These are phyloP conservation scores for Geranium brycei DNA, from an alignment of 345 rosid genomes.

Conservation along the genomic window DNA sequence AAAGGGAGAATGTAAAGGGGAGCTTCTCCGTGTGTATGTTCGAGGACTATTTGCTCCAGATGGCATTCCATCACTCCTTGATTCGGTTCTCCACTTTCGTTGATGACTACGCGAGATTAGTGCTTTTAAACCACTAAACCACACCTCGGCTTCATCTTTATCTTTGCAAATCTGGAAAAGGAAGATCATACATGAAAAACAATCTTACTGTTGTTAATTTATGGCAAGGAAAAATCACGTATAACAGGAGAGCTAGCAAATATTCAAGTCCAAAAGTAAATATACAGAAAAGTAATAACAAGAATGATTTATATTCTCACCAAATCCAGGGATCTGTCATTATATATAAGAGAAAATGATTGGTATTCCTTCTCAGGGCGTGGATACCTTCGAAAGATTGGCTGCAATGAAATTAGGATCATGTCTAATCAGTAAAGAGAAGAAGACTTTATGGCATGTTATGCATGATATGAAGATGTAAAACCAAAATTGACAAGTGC, in stretches of 20 bases:
- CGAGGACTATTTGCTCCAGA: constrained; percentile 83
- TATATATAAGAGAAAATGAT: constrained; percentile 92
- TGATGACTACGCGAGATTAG: constrained; percentile 48
- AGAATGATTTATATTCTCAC: constrained; percentile 28
- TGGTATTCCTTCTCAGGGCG: constrained; percentile 99
- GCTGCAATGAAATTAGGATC: constrained; percentile 33
- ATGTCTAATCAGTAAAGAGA: constrained; percentile 18
- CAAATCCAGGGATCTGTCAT: constrained; percentile 88
- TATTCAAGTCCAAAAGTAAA: constrained; percentile 5
- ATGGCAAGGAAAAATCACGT: not conserved
- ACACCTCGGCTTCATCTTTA: constrained; percentile 74
- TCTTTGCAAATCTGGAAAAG: constrained; percentile 58
- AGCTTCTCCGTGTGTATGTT: constrained; percentile 79
- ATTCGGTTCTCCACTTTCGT: constrained; percentile 54
- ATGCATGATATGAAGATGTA: not conserved
- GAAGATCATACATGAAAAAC: constrained; percentile 7
- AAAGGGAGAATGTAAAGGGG: constrained; percentile 76
- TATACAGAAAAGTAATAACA: constrained; percentile 5
- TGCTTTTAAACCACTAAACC: constrained; percentile 79
- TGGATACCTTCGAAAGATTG: constrained; percentile 92
- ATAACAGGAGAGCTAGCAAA: constrained; percentile 6
- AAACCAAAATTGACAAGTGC: not conserved
- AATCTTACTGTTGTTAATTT: constrained; percentile 1
- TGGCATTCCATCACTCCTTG: constrained; percentile 62
- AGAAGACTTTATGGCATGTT: not conserved